Conservation (phyloP, 352 stramenopile species). For the Globisporangium carolinianum region DNA sequence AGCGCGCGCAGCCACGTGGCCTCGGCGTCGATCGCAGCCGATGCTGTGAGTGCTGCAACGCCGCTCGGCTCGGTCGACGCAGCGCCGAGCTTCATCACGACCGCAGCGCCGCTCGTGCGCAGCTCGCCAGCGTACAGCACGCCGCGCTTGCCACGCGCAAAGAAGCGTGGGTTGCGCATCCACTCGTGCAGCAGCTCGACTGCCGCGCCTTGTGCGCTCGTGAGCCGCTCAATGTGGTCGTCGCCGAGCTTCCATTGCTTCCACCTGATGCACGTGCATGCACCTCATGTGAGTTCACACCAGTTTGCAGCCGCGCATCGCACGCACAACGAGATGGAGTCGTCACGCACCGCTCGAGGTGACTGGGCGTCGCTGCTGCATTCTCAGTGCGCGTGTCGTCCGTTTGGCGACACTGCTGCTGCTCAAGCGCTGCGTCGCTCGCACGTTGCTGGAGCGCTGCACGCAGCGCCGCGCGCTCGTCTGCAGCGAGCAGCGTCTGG, state of each 20-base stretch:
- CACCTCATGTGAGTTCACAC: too few species aligned
- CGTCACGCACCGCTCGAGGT: constrained; percentile 35
- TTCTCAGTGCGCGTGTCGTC: too few species aligned
- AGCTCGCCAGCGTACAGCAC: constrained; percentile 45
- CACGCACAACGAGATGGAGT: neutral
- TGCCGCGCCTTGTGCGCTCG: constrained; percentile 14
- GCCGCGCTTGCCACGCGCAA: constrained; percentile 57
- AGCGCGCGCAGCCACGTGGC: constrained; percentile 48
- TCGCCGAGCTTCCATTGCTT: constrained; percentile 59
- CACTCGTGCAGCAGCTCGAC: constrained; percentile 16
- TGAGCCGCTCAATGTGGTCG: constrained; percentile 49
- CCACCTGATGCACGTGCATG: constrained; percentile 22
- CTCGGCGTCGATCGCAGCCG: constrained; percentile 36
- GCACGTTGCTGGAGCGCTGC: constrained; percentile 11
- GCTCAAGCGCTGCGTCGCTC: neutral
- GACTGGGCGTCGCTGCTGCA: constrained; percentile 8
- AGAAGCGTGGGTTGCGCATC: constrained; percentile 41
- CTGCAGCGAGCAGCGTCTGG: constrained; percentile 23
- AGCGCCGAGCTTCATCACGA: constrained; percentile 46
- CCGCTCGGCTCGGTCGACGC: constrained; percentile 9
- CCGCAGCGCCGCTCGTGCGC: constrained; percentile 6
- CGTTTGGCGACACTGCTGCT: neutral
- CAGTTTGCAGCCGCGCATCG: too few species aligned
- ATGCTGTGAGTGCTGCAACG: constrained; percentile 13
- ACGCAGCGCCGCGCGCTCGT: constrained; percentile 11